Evolutionary conservation across 768 basidiomycete genomes (phyloP).

Genomic region (Boletales sp.): DNA sequence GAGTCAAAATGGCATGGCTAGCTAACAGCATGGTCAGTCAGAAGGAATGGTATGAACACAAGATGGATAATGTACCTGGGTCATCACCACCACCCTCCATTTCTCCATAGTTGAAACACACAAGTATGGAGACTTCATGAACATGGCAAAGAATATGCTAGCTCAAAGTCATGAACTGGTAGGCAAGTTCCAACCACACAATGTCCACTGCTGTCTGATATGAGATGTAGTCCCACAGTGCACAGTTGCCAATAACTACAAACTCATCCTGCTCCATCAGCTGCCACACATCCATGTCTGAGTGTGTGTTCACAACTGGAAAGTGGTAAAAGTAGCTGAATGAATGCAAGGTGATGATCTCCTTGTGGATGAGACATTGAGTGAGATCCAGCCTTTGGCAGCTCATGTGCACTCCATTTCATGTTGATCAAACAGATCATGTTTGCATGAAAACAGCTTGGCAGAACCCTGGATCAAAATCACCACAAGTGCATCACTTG

Average conservation of each 20-base stretch:
- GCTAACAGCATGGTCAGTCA: too few relatives aligned
- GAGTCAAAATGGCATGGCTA: too few relatives aligned
- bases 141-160: too few relatives aligned
- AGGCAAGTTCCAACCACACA: constrained; percentile 66
- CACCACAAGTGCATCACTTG: constrained; percentile 84
- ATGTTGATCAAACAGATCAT: constrained; percentile 83
- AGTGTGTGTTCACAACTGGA: constrained; percentile 87
- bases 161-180: too few relatives aligned
- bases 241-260: constrained; percentile 90
- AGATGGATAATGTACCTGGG: too few relatives aligned
- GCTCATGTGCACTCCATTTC: constrained; percentile 87
- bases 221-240: constrained; percentile 90
- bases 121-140: too few relatives aligned
- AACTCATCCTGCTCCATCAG: constrained; percentile 89
- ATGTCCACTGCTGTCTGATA: constrained; percentile 97
- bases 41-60: too few relatives aligned
- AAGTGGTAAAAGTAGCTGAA: constrained; percentile 92
- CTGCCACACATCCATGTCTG: constrained; percentile 66
- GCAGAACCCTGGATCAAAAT: constrained; percentile 76
- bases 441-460: constrained; percentile 68
- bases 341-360: constrained; percentile 85
- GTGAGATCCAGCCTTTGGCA: constrained; percentile 94
- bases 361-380: constrained; percentile 88
- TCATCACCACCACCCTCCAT: too few relatives aligned
- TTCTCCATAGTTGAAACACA: too few relatives aligned